Conservation (phyloP, 331 rosid genomes). For the Pyracantha coccinea region DNA sequence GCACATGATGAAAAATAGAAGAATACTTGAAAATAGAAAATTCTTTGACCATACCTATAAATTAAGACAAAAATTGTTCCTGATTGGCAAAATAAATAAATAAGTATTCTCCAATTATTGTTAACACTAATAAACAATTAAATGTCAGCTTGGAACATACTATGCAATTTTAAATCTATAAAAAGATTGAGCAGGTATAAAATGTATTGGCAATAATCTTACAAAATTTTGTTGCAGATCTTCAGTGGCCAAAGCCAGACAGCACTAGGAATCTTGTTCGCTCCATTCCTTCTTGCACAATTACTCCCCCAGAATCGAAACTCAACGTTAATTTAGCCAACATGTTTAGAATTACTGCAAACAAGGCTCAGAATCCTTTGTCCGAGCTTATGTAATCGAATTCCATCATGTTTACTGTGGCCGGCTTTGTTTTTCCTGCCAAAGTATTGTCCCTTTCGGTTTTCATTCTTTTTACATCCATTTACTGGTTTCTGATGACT, state of each 20-base stretch:
- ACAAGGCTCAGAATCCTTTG: slow-evolving; percentile 42
- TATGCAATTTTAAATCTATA: not conserved
- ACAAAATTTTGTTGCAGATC: slow-evolving; percentile 1
- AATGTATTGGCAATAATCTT: not conserved
- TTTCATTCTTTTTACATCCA: slow-evolving; percentile 48
- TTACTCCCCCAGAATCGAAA: not conserved
- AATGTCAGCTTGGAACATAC: not conserved
- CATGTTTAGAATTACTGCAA: not conserved
- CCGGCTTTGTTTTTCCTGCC: slow-evolving; percentile 30
- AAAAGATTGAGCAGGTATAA: not conserved
- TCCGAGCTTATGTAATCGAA: slow-evolving; percentile 68
- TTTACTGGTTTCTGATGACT: slow-evolving; percentile 21
- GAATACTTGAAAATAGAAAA: not conserved
- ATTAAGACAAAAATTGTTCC: not conserved
- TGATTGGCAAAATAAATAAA: not conserved
- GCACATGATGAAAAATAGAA: not conserved
- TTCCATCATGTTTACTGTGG: slow-evolving; percentile 59
- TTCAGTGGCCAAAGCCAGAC: not conserved
- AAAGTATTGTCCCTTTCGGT: slow-evolving; percentile 17
- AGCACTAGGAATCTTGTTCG: not conserved
- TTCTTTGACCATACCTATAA: not conserved
- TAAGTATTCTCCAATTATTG: not conserved
- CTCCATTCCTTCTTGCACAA: not conserved
- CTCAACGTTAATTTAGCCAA: not conserved
- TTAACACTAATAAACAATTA: not conserved